Evolutionary conservation across 1,284 basidiomycete species (phyloP).

Genomic region (Apiotrichum domesticum): DNA sequence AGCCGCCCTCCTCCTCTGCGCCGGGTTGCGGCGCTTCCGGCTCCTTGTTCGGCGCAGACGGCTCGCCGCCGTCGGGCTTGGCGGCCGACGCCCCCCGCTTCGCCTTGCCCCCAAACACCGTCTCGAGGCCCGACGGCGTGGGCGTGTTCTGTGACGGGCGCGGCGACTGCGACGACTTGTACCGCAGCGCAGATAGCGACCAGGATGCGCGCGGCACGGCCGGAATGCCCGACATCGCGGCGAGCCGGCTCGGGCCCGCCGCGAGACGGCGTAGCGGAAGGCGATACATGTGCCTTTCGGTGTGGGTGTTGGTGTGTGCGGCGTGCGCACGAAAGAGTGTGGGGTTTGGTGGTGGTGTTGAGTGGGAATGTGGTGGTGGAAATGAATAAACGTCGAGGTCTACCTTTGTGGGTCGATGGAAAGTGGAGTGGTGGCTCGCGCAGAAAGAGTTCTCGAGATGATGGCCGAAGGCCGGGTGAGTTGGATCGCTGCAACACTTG

Average conservation of each 20-base stretch:
- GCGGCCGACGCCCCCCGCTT: slow-evolving; percentile 3
- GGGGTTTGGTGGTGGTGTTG: not conserved
- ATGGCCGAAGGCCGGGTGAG: no score
- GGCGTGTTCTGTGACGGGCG: slow-evolving; percentile 33
- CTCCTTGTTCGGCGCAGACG: not conserved
- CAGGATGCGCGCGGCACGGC: slow-evolving; percentile 22
- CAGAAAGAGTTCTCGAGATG: no score
- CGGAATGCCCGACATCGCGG: not conserved
- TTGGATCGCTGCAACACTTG: no score
- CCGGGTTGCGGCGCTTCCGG: slow-evolving; percentile 23
- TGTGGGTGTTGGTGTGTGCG: not conserved
- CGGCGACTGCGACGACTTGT: slow-evolving; percentile 20
- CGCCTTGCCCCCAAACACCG: slow-evolving; percentile 33
- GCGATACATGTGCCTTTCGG: slow-evolving; percentile 5
- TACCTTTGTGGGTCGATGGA: no score
- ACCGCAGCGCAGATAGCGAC: slow-evolving; percentile 1
- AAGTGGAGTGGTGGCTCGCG: no score
- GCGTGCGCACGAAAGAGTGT: not conserved
- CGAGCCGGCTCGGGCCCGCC: slow-evolving; percentile 11
- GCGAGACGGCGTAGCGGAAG: slow-evolving; percentile 6
- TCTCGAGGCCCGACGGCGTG: slow-evolving; percentile 37
- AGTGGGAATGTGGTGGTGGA: no score
- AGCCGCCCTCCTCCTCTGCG: slow-evolving; percentile 23
- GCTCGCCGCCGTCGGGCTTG: not conserved
- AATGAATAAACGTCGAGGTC: no score